Evolutionary conservation across 148 eudicot species (phyloP).

Genomic region (Fagopyrum homotropicum): DNA sequence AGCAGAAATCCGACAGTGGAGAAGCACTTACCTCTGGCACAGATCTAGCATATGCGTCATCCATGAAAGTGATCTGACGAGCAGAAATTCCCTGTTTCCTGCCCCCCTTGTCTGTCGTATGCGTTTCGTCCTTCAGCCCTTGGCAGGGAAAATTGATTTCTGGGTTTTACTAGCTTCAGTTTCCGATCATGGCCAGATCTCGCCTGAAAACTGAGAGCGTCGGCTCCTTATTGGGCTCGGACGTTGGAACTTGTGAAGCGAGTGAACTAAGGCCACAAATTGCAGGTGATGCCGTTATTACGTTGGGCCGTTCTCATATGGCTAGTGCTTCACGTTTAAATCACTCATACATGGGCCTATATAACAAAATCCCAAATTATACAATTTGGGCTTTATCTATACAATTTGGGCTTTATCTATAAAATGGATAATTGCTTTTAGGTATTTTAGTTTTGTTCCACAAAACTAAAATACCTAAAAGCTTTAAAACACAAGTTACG

Average conservation of each 20-base stretch:
- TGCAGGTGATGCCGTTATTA: too few species aligned
- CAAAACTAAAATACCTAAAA: too few species aligned
- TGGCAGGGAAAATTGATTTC: not conserved
- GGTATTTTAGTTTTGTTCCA: too few species aligned
- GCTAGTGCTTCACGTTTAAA: too few species aligned
- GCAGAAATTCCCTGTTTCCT: conserved; percentile 9
- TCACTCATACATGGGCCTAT: too few species aligned
- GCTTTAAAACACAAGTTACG: too few species aligned
- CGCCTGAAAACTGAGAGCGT: not conserved
- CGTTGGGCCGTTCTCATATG: too few species aligned
- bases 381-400: too few species aligned
- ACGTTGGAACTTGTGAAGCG: not conserved
- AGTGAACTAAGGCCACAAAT: not conserved
- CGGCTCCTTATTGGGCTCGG: not conserved
- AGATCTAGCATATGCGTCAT: conserved; percentile 89
- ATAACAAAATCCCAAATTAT: too few species aligned
- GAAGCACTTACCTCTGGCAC: conserved; percentile 46
- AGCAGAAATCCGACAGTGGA: not conserved
- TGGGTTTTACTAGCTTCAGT: not conserved
- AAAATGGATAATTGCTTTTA: too few species aligned
- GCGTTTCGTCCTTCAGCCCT: not conserved
- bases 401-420: too few species aligned
- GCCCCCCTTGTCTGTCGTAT: not conserved
- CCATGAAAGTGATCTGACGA: conserved; percentile 36
- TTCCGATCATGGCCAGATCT: not conserved